A percentile compares a stretch with the other conserved stretches of the same genome.
phyloP scores from a whole-genome alignment of 23 red algal genomes.

The Gracilaria vermiculophylla region DNA sequence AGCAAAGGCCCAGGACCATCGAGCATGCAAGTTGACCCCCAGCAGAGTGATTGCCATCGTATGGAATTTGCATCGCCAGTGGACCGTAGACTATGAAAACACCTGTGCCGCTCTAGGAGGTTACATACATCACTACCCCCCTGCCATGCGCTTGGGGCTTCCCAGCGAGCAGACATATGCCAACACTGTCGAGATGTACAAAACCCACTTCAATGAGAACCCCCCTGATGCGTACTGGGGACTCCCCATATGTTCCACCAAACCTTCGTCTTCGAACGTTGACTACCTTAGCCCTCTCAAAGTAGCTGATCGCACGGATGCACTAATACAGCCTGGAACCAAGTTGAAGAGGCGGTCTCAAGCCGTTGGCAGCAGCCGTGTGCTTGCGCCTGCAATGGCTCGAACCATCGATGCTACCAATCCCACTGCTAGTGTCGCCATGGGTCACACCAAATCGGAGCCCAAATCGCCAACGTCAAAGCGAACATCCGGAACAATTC shows the following conservation, averaged over 20 bases:
- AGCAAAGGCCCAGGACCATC: conserved; percentile 34
- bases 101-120: conserved; percentile 37
- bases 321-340: background rate
- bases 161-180: conserved; percentile 47
- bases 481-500: background rate
- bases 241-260: conserved; percentile 24
- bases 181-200: conserved; percentile 48
- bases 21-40: conserved; percentile 48
- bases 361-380: background rate
- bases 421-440: background rate
- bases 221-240: conserved; percentile 42
- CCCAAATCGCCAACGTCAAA: background rate
- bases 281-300: background rate
- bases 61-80: conserved; percentile 61
- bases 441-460: background rate
- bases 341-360: background rate
- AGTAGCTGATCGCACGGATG: background rate
- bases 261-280: conserved; percentile 5
- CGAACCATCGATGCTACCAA: background rate
- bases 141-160: conserved; percentile 54
- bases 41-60: conserved; percentile 48
- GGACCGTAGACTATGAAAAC: conserved; percentile 49
- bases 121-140: conserved; percentile 67
- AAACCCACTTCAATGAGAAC: conserved; percentile 18
- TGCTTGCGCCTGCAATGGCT: background rate